Evolutionary conservation across 495 filamentous ascomycete species (phyloP), one percentile per base, ranked within the genome.

Genomic region (Podospora fimiseda): DNA sequence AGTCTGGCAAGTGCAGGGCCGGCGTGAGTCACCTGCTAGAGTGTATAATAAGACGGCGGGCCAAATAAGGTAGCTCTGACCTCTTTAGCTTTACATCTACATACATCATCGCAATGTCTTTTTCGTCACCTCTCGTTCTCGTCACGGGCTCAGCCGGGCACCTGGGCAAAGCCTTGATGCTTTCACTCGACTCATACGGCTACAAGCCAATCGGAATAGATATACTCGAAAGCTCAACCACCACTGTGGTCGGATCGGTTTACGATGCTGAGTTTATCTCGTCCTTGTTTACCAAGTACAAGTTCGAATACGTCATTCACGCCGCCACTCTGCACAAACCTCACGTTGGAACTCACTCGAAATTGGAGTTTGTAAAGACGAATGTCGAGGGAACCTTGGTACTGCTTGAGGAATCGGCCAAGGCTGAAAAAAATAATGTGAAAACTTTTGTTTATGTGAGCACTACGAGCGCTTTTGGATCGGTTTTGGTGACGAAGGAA

Each of bases 111-210:
- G 27, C 27, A 33, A 33, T 33, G 27, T 6, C 27, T 5, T 33
- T 11, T 5, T 33, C 27, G 27, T 33, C 22, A n/a, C 53, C 56
- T 9, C 53, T 51, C 43, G 57, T 68, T 33, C 60, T 68, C 2
- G 58, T 68, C 41, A 68, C 62, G n/a, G 65, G 65, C 44, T 65
- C 62, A 14, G 55, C 65, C 15, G 65, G 65, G 49, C 65, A 68
- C 20, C 56, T 68, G 9, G 62, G 65, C 56, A 56, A 41, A 0
- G 65, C 65, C 36, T 58, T 68, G 3, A 63, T 68, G 60, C 53
- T 65, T 18, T 27, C 51, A 19, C 51, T 65, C 5, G 53, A 62
- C 1, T 15, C 50, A 0, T 53, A 51, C 42, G 65, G 65, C 48
- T 59, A 60, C 52, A 44, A 3, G 1, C 60, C 65, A 2, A 30